These are phyloP conservation scores for Ophiosphaerella narmari DNA, from an alignment of 2,329 filamentous ascomycete species.

Conservation along the genomic window DNA sequence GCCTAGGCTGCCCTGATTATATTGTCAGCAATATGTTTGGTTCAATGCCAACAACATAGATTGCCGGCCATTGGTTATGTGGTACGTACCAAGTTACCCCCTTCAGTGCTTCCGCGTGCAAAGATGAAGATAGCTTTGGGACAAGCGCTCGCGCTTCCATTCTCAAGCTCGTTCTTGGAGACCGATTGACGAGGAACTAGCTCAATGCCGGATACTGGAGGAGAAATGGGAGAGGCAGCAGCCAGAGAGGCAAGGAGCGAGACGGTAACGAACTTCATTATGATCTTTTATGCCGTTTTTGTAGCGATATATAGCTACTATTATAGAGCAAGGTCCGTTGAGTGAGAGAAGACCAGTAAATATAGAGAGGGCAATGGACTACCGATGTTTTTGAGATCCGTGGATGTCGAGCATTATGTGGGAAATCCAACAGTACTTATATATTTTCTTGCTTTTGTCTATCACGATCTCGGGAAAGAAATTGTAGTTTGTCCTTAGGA, in stretches of 20 bases:
- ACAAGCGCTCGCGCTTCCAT: constrained; percentile 20
- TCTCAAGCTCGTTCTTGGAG: constrained; percentile 27
- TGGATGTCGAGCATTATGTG: constrained; percentile 1
- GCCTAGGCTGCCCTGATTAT: constrained; percentile 23
- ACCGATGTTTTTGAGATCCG: constrained; percentile 3
- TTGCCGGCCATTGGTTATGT: too few species aligned
- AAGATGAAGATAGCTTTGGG: constrained; percentile 36
- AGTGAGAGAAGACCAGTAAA: not conserved
- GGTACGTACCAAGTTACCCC: constrained; percentile 33
- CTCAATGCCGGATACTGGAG: constrained; percentile 2
- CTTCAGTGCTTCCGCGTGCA: constrained; percentile 29
- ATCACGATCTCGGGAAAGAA: too few species aligned
- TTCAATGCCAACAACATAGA: too few species aligned
- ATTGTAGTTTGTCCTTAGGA: too few species aligned
- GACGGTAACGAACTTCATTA: constrained; percentile 27
- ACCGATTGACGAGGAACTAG: constrained; percentile 13
- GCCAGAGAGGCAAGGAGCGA: constrained; percentile 15
- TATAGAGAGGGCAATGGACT: not conserved
- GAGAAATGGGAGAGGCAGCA: constrained; percentile 9
- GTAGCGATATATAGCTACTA: not conserved
- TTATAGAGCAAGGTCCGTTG: not conserved
- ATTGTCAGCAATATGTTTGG: not conserved
- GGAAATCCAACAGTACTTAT: constrained; percentile 2
- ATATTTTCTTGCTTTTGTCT: not conserved
- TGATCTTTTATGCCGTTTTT: not conserved